These are phyloP conservation scores for Fragilariopsis cylindrus DNA, from an alignment of 108 stramenopile species.

Conservation along the genomic window DNA sequence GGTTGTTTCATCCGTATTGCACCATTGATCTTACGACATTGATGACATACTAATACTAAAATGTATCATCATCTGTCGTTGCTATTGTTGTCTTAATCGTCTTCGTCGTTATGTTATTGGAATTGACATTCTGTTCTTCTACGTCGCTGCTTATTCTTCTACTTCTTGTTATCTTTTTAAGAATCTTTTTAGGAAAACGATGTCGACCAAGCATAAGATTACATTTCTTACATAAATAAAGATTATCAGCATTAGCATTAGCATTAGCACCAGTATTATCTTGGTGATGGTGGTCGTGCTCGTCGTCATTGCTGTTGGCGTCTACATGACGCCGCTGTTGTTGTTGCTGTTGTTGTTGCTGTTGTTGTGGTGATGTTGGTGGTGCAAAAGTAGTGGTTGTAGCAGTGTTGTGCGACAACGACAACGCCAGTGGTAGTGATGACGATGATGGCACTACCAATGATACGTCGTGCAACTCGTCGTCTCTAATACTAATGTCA, in stretches of 20 bases:
- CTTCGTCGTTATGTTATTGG: no score
- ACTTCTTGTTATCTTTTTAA: background rate
- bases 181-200: constrained; percentile 7
- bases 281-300: no score
- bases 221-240: background rate
- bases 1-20: constrained; percentile 19
- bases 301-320: background rate
- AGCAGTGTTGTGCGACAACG: no score
- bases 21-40: constrained; percentile 8
- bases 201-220: background rate
- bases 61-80: no score
- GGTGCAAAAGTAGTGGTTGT: no score
- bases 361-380: background rate
- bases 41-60: background rate
- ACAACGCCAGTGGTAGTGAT: no score
- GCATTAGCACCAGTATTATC: no score
- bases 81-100: no score
- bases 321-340: background rate
- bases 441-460: no score
- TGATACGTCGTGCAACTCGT: no score
- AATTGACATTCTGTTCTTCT: no score
- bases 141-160: background rate
- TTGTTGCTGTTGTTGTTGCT: background rate
- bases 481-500: no score
- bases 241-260: background rate